Conservation (phyloP, 23 red algal species). For the Cyanidioschyzon merolae region DNA sequence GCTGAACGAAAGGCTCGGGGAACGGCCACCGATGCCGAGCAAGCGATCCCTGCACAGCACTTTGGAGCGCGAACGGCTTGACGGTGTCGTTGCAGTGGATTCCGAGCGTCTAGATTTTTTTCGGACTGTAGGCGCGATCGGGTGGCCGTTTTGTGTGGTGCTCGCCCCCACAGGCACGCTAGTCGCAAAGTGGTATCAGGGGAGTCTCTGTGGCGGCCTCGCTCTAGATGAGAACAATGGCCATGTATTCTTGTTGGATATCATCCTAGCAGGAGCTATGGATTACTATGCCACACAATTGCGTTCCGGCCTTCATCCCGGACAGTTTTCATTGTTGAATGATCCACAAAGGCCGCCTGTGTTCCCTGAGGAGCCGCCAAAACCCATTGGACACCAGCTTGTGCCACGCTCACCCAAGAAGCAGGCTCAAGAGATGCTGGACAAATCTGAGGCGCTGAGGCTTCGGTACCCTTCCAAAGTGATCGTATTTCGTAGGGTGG, state of each 20-base stretch:
- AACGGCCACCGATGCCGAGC: not conserved
- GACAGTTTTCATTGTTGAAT: not conserved
- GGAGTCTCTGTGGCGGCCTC: not conserved
- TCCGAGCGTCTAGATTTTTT: not conserved
- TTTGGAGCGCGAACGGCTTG: not conserved
- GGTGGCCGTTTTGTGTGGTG: conserved; percentile 1
- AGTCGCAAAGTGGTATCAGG: conserved; percentile 10
- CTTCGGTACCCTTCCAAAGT: not conserved
- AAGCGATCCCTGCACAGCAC: not conserved
- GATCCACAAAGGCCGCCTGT: not conserved
- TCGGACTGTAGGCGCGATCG: not conserved
- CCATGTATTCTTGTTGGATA: not conserved
- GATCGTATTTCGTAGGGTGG: not conserved
- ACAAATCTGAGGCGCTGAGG: not conserved
- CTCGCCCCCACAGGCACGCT: not conserved
- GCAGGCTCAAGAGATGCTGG: no score
- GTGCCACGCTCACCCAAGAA: not conserved
- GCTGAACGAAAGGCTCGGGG: not conserved
- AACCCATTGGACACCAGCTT: not conserved
- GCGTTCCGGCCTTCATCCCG: not conserved
- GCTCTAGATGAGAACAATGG: not conserved
- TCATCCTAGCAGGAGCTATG: not conserved
- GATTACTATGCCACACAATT: not conserved
- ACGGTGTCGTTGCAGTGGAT: not conserved
- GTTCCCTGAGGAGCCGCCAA: not conserved